Percentiles rank a stretch among this genome's conserved stretches.
Evolutionary conservation across 1,284 basidiomycete genomes (phyloP).

Genomic region (Microbotryum intermedium): DNA sequence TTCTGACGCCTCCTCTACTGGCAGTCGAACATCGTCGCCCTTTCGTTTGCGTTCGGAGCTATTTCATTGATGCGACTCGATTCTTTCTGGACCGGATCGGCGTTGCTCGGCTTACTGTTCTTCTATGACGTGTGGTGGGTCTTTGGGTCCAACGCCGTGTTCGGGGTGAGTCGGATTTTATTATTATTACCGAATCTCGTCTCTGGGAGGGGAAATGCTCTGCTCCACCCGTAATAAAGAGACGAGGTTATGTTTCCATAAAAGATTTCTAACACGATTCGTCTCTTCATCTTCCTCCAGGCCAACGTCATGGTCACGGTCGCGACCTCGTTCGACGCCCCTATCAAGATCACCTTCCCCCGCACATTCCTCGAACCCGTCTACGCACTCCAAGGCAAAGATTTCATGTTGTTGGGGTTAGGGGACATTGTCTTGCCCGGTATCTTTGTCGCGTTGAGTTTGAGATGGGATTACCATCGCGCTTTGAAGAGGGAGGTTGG

Average conservation of each 20-base stretch:
- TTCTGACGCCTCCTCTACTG: no score
- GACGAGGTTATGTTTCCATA: not conserved
- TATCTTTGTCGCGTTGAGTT: slow-evolving; percentile 75
- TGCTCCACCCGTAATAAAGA: no score
- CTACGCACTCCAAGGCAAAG: not conserved
- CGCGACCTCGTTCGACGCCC: slow-evolving; percentile 83
- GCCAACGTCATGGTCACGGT: slow-evolving; percentile 69
- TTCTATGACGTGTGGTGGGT: slow-evolving; percentile 69
- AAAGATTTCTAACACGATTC: not conserved
- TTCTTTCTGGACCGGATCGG: slow-evolving; percentile 77
- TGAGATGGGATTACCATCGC: slow-evolving; percentile 69
- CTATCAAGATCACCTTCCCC: slow-evolving; percentile 83
- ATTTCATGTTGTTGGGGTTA: slow-evolving; percentile 82
- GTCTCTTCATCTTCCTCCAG: not conserved
- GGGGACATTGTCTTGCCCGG: slow-evolving; percentile 74
- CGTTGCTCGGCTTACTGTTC: slow-evolving; percentile 72
- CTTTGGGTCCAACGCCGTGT: slow-evolving; percentile 11
- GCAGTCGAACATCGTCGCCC: slow-evolving; percentile 70
- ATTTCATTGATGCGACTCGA: slow-evolving; percentile 77
- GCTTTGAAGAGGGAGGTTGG: slow-evolving; percentile 36
- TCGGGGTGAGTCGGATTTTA: not conserved
- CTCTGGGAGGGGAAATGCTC: not conserved
- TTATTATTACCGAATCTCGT: no score
- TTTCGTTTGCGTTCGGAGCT: slow-evolving; percentile 77
- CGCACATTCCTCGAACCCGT: slow-evolving; percentile 40